These are phyloP conservation scores for Oenanthe javanica DNA, from an alignment of 140 eudicot genomes.

Conservation along the genomic window DNA sequence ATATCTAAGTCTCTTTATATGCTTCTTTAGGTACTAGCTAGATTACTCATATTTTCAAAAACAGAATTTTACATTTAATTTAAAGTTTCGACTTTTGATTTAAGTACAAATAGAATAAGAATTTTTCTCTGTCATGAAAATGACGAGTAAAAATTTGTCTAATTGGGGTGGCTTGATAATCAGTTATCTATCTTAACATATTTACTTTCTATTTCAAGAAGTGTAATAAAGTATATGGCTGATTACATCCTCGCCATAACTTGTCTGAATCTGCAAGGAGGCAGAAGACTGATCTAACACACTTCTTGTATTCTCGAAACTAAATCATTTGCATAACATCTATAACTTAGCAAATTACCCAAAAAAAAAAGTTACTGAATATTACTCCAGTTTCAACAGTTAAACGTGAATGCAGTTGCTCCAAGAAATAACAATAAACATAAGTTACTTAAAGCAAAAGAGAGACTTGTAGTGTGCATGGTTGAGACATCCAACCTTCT, in stretches of 20 bases:
- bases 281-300: background rate
- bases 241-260: background rate
- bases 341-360: background rate
- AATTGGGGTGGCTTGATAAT: background rate
- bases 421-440: background rate
- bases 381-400: background rate
- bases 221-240: background rate
- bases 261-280: background rate
- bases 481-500: slow-evolving; percentile 25
- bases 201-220: background rate
- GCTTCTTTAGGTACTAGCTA: no score
- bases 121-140: no score
- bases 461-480: background rate
- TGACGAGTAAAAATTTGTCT: background rate
- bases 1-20: no score
- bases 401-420: background rate
- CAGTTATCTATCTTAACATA: no score
- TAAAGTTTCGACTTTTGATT: no score
- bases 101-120: background rate
- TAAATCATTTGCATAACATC: background rate
- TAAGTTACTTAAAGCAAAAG: slow-evolving; percentile 3
- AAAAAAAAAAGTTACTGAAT: background rate
- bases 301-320: background rate
- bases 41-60: no score
- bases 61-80: no score